Conservation (phyloP, 192 early-diverging fungal species). For the Diversispora epigaea region DNA sequence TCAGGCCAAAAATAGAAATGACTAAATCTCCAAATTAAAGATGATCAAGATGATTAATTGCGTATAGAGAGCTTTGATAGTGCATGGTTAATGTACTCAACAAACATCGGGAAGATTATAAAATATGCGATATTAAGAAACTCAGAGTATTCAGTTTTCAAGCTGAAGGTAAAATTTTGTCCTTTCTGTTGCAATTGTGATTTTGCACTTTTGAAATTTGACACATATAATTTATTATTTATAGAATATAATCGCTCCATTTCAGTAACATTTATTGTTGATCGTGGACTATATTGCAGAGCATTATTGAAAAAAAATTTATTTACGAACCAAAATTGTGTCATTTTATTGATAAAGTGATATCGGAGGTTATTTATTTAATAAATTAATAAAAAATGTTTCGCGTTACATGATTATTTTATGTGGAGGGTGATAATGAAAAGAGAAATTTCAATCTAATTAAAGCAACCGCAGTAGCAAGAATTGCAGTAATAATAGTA, state of each 20-base stretch:
- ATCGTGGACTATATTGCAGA: no score
- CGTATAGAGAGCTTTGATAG: conserved; percentile 14
- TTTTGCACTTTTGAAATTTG: neutral
- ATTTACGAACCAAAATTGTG: no score
- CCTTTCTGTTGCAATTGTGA: conserved; percentile 25
- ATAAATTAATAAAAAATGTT: no score
- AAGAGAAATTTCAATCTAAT: no score
- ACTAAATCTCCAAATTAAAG: neutral
- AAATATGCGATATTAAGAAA: conserved; percentile 13
- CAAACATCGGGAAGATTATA: conserved; percentile 12
- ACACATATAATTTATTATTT: conserved; percentile 17
- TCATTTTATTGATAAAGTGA: no score
- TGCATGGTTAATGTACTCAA: conserved; percentile 15
- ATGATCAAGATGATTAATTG: neutral
- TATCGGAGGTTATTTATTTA: no score
- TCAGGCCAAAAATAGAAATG: conserved; percentile 5
- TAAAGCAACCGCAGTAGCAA: no score
- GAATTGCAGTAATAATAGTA: no score
- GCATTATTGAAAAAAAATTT: no score
- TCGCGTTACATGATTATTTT: no score
- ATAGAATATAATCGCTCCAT: conserved; percentile 13
- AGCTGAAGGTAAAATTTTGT: conserved; percentile 24
- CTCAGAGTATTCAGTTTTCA: conserved; percentile 20
- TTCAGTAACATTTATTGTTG: conserved; percentile 1
- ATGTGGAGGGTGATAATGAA: no score